Base-by-base conservation (phyloP, 139 green algal genomes). In the Closterium sp. region DNA sequence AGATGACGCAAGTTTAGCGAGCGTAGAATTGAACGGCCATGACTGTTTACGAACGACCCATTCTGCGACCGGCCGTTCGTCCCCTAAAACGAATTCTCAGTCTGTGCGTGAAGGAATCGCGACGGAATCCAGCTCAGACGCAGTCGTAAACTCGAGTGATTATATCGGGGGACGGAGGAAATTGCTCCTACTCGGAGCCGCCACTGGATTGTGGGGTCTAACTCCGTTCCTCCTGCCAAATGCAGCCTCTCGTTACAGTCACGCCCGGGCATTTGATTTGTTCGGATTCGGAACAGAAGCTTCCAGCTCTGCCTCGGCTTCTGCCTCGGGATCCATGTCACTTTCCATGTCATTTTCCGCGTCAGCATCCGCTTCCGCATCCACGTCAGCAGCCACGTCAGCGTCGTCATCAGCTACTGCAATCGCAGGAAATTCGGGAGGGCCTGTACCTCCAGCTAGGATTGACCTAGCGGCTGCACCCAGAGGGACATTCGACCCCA, bases 311-410 rank as follows among this genome's bases (percentile, higher is more conserved):
- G 62, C 62, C 62, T 79, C 62, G 17, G 62, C 62, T 79, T 79
- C 62, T 22, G 62, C 62, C 62, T 79, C 62, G 27, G 62, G 62
- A 79, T 79, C 62, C 62, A 24, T 27, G 96, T 96, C 6, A 97
- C 97, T 88, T 99, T 99, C 98, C 98, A 99, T 0, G 97, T 99
- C 92, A 94, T 97, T 93, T 99, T 97, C 0, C 98, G 97, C 88
- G 99, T 98, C 29, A 98, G 94, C 30, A 99, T 97, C 19, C 99
- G 95, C 24, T 91, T 38, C 31, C 91, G 90, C n/a, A 70, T 27
- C 89, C 93, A 94, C n/a, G 90, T 42, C 62, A 79, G 62, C 62
- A 79, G 10, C 62, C 62, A 79, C 62, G 62, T 79, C 62, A 79
- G 62, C 62, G 27, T 11, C 62, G 2, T 19, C 85, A 30, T 87